Evolutionary conservation across 1,139 yeast species (phyloP), one percentile per base, ranked within the genome.

Genomic region (Saccharomyces hybrid): DNA sequence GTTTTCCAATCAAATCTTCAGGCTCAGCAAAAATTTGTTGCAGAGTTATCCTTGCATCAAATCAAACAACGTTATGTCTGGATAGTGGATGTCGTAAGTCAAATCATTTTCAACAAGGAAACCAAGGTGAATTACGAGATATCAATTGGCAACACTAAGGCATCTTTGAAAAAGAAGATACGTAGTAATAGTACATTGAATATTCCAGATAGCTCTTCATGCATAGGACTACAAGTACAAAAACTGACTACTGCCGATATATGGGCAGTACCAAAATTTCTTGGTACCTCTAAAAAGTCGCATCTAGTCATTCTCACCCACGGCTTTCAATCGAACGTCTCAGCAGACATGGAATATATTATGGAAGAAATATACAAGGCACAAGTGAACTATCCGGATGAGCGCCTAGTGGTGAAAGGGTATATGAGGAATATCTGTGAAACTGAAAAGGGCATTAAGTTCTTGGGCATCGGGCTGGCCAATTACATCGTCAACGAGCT

Each of bases 371-470:
- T 93, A 4, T 96, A 90, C 60, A 64, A 69, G 34, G 76, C 81
- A 0, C 61, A 58, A 5, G 61, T 59, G 23, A 72, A 79, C 0
- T 81, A 81, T 4, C 60, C 68, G 2, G 51, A 64, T 46, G 83
- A 82, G 52, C 83, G 84, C 56, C 70, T 90, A 2, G 81, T 90
- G 9, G 95, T 91, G 2, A 78, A 90, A 59, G 97, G 96, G 0
- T 93, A 74, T 64, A 81, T 83, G 46, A 96, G 88, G 0, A 93
- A 93, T 64, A 89, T 83, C 1, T 88, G 96, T 63, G 83, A 85
- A 61, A 95, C 99, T 0, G 99, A 93, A 67, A 76, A 90, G 54
- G 99, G 99, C 0, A 79, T 93, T 52, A 87, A 87, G 69, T 91
- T 85, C 67, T 73, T 91, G 55, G 99, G 99, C 0, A 78, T 84